Evolutionary conservation across 345 rosid species (phyloP), one percentile per base, ranked within the genome.

Genomic region (Eucalyptus cladocalyx): DNA sequence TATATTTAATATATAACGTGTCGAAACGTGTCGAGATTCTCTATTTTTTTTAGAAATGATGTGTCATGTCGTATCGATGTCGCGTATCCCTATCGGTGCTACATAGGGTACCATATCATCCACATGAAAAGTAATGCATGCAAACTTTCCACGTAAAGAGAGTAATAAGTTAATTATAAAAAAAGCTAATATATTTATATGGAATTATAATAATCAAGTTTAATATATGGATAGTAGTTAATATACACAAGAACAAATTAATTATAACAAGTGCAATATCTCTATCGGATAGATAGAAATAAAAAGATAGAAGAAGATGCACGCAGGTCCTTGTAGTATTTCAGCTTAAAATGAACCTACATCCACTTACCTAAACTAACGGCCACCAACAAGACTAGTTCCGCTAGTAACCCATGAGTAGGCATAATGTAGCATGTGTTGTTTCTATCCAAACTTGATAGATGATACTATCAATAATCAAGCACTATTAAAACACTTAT

Each of bases 281-380:
- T 58, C n/a, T 26, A 58, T 26, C 13, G 0, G 2, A 26, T 26
- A 58, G 28, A 58, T 26, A 50, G 21, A 58, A 58, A 58, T 50
- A 50, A 28, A 58, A 11, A 5, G 34, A 65, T 62, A 30, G 18
- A 62, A 62, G 72, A 62, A 30, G 34, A 62, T 62, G 72, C 30
- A 58, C 13, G 4, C 15, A 26, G 21, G 8, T 62, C 4, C 28
- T 62, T 28, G 26, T 30, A 62, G 9, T 30, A 32, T n/a, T 30
- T 62, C 0, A 0, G 7, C 17, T 28, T 62, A n/a, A 16, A 65
- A 13, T 7, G 14, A 65, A n/a, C 37, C 9, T n/a, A 28, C 34
- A 7, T 62, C 8, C 11, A 28, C 69, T 62, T n/a, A 11, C 8
- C 34, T 24, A 62, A 4, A 12, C 32, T 62, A 15, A 12, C 53